These are phyloP conservation scores for Trichosporon sp. DNA, from an alignment of 1,284 basidiomycete species.

Conservation along the genomic window DNA sequence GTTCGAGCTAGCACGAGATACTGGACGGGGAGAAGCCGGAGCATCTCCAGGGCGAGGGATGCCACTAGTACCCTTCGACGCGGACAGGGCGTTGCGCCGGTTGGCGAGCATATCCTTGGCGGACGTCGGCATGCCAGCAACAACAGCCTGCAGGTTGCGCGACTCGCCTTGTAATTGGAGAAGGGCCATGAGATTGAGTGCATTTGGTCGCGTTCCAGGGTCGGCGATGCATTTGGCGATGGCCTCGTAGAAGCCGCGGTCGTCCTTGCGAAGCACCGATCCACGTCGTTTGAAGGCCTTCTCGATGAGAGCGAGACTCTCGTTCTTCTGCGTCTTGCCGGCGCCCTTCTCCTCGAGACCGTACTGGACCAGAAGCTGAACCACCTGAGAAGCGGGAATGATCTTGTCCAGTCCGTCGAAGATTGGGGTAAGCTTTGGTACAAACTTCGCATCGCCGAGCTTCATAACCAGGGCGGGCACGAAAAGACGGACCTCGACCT, in stretches of 20 bases:
- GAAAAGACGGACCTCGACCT: slow-evolving; percentile 84
- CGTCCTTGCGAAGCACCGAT: slow-evolving; percentile 48
- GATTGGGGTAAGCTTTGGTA: slow-evolving; percentile 57
- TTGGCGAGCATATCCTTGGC: slow-evolving; percentile 56
- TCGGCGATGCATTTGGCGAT: slow-evolving; percentile 65
- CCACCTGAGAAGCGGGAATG: slow-evolving; percentile 62
- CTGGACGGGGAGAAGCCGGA: slow-evolving; percentile 1
- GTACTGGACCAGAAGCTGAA: slow-evolving; percentile 80
- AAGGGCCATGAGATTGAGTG: slow-evolving; percentile 55
- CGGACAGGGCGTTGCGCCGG: slow-evolving; percentile 47
- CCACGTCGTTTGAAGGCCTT: slow-evolving; percentile 53
- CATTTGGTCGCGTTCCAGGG: slow-evolving; percentile 51
- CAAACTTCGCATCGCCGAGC: slow-evolving; percentile 62
- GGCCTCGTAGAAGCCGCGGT: slow-evolving; percentile 50
- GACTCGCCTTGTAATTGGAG: slow-evolving; percentile 52
- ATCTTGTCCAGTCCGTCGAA: slow-evolving; percentile 58
- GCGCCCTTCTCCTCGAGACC: slow-evolving; percentile 53
- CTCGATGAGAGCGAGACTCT: slow-evolving; percentile 50
- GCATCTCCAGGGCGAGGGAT: slow-evolving; percentile 23
- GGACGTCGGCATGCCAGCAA: slow-evolving; percentile 44
- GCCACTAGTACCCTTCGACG: slow-evolving; percentile 36
- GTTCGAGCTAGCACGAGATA: slow-evolving; percentile 11
- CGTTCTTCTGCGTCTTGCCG: slow-evolving; percentile 54
- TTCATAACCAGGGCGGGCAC: slow-evolving; percentile 89
- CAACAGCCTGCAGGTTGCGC: slow-evolving; percentile 41